A percentile compares a stretch with the other conserved stretches of the same genome.
These are phyloP conservation scores for Emiliania huxleyi DNA, from an alignment of 78 protist genomes.

Conservation along the genomic window DNA sequence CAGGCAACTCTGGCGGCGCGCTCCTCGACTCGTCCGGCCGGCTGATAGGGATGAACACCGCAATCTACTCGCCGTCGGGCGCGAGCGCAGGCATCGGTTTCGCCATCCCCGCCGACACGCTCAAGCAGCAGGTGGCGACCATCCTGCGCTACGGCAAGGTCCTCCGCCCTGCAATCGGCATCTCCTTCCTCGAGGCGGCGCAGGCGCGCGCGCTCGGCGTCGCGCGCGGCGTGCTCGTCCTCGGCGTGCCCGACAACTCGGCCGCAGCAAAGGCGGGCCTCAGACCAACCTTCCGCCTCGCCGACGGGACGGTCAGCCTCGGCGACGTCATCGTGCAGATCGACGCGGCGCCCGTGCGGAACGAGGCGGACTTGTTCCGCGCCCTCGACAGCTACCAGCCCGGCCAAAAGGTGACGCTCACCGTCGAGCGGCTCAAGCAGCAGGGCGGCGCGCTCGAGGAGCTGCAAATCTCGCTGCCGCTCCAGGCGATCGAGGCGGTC, in stretches of 20 bases:
- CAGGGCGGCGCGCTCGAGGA: too few relatives aligned
- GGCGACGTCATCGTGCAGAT: background rate
- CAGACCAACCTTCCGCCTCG: background rate
- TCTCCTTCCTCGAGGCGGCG: background rate
- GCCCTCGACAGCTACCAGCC: background rate
- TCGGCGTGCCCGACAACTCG: background rate
- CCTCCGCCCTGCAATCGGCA: background rate
- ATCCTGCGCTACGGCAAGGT: background rate
- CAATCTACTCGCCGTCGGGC: slow-evolving; percentile 32
- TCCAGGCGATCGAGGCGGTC: too few relatives aligned
- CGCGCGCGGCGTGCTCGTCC: background rate
- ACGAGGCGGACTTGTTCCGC: background rate
- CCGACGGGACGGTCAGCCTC: background rate
- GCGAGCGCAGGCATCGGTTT: slow-evolving; percentile 33
- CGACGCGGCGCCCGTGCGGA: background rate
- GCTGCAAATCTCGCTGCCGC: too few relatives aligned
- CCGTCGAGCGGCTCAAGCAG: background rate
- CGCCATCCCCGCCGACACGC: slow-evolving; percentile 17
- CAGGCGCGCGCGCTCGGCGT: slow-evolving; percentile 1
- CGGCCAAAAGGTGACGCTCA: background rate
- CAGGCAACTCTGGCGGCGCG: slow-evolving; percentile 47
- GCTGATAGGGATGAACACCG: slow-evolving; percentile 49
- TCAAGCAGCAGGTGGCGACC: background rate
- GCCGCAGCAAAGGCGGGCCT: background rate
- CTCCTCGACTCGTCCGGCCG: slow-evolving; percentile 28